phyloP scores from a whole-genome alignment of 352 stramenopile species.

The Aphanomyces cochlioides region DNA sequence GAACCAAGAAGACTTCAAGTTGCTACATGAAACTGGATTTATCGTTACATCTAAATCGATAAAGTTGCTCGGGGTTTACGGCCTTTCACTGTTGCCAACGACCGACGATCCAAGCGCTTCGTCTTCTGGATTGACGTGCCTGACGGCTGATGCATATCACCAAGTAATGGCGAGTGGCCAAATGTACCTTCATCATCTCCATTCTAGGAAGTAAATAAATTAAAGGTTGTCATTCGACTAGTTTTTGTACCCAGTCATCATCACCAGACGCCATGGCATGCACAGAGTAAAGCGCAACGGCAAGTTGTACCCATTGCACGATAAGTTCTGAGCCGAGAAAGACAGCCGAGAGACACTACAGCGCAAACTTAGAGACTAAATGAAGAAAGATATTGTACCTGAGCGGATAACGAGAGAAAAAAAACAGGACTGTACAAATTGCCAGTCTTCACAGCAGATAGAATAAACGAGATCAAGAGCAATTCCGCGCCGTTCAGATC shows the following conservation, averaged over 20 bases:
- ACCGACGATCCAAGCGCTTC: slow-evolving; percentile 70
- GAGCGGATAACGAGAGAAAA: slow-evolving; percentile 73
- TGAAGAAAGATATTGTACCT: slow-evolving; percentile 39
- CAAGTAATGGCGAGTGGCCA: slow-evolving; percentile 63
- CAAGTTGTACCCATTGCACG: slow-evolving; percentile 81
- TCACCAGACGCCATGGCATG: slow-evolving; percentile 68
- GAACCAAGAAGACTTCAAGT: too few relatives aligned
- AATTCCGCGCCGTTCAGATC: slow-evolving; percentile 85
- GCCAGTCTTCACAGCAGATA: slow-evolving; percentile 82
- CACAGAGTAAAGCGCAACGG: slow-evolving; percentile 77
- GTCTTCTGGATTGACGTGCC: slow-evolving; percentile 72
- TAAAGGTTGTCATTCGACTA: neutral
- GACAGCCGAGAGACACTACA: slow-evolving; percentile 69
- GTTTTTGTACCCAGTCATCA: slow-evolving; percentile 65
- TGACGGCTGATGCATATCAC: slow-evolving; percentile 69
- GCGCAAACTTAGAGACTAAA: neutral
- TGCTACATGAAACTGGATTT: too few relatives aligned
- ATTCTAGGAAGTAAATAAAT: slow-evolving; percentile 10
- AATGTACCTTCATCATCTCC: slow-evolving; percentile 63
- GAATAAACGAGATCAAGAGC: slow-evolving; percentile 78
- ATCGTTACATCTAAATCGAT: neutral
- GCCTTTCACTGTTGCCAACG: slow-evolving; percentile 61
- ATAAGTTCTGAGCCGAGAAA: slow-evolving; percentile 78
- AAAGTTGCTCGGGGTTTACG: slow-evolving; percentile 49
- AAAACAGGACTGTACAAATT: slow-evolving; percentile 81